Evolutionary conservation across 805 yeast genomes (phyloP), one percentile per base, ranked within the genome.

Genomic region (Candida gorgasii): DNA sequence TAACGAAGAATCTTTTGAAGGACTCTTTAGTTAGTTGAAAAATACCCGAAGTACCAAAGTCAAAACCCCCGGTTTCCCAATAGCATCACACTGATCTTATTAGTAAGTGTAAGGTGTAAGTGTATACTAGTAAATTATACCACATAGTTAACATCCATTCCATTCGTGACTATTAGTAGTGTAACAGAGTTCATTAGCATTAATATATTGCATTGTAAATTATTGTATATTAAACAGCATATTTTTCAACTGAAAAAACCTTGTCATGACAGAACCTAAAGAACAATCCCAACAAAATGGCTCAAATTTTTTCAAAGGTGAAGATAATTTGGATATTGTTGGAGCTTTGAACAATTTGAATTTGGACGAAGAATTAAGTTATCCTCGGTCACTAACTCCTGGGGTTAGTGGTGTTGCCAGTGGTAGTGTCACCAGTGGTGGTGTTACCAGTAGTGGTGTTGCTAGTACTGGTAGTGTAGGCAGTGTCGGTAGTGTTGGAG

Each of bases 271-370:
- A 24, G 23, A 23, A 24, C 26, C 39, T 4, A 27, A 37, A 15
- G 40, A 37, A 19, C 4, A 24, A 27, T 17, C 29, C 7, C 33
- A 30, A 31, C 17, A 18, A 13, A 34, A 23, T 19, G 22, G 17
- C 5, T 50, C 58, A 14, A 50, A 48, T 39, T 54, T 60, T 43
- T 60, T 60, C 44, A 43, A 42, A 16, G 36, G 27, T 15, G 38
- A 35, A 14, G 43, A 13, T 28, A 64, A 60, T 19, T 59, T 69
- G 53, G 79, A 75, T 46, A 66, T 76, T 33, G 76, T 71, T 19
- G 75, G 76, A 12, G 79, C 79, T 15, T 57, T 76, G 31, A 71
- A 69, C 36, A 69, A 70, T 30, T 60, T 76, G 35, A 68, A 73
- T 53, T 61, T 76, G 42, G 78, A 67, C 39, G 72, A 62, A n/a